These are phyloP conservation scores for Mucor racemosus DNA, from an alignment of 371 early-diverging fungal species.

Conservation along the genomic window DNA sequence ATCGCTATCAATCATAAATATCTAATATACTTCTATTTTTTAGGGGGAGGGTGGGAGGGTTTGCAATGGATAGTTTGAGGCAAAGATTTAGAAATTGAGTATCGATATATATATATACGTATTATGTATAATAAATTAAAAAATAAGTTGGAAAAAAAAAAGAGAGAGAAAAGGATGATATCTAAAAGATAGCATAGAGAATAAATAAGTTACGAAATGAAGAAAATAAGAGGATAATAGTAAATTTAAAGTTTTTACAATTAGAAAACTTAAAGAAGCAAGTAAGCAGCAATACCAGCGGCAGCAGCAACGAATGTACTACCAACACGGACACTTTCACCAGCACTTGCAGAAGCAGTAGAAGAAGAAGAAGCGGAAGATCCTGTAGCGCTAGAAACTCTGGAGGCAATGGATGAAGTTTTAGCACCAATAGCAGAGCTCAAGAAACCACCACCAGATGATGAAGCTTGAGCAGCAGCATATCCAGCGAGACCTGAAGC, in stretches of 20 bases:
- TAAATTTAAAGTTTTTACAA: not conserved
- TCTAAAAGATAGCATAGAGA: not conserved
- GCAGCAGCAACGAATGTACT: slow-evolving; percentile 24
- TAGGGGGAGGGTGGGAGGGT: no score
- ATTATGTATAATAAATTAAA: slow-evolving; percentile 3
- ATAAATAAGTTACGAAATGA: not conserved
- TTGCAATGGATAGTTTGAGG: not conserved
- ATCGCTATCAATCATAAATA: no score
- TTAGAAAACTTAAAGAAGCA: slow-evolving; percentile 21
- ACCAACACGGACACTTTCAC: slow-evolving; percentile 17
- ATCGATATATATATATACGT: slow-evolving; percentile 2
- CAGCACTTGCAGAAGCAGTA: slow-evolving; percentile 14
- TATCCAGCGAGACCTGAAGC: slow-evolving; percentile 10
- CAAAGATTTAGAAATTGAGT: not conserved
- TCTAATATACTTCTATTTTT: no score
- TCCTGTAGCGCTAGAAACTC: slow-evolving; percentile 4
- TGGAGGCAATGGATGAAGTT: slow-evolving; percentile 9
- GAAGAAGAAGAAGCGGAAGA: slow-evolving; percentile 14
- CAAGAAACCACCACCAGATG: slow-evolving; percentile 4
- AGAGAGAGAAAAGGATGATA: not conserved
- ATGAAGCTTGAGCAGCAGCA: slow-evolving; percentile 19
- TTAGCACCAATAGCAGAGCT: slow-evolving; percentile 11
- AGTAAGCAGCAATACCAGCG: slow-evolving; percentile 33
- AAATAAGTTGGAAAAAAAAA: not conserved
- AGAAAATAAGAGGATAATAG: not conserved